Percentiles rank a stretch among this genome's conserved stretches.
Conservation (phyloP, 257 asterid species). For the Petunia secreta region DNA sequence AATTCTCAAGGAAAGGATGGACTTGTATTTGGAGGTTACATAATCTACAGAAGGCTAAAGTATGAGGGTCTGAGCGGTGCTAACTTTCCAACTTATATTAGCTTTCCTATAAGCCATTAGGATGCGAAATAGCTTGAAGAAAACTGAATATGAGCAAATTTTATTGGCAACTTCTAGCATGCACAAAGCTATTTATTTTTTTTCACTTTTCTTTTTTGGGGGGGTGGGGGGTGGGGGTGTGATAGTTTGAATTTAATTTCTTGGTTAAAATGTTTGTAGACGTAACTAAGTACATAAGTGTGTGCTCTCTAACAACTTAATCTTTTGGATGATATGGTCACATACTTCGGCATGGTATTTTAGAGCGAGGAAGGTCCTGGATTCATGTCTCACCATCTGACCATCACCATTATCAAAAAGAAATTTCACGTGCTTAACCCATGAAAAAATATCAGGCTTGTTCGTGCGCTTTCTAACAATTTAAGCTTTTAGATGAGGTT, state of each 20-base stretch:
- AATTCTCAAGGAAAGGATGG: not conserved
- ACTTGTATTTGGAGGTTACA: not conserved
- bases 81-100: not conserved
- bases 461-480: too few relatives aligned
- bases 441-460: too few relatives aligned
- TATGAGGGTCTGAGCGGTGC: not conserved
- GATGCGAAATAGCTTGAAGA: not conserved
- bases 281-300: too few relatives aligned
- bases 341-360: too few relatives aligned
- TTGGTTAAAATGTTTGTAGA: not conserved
- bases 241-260: not conserved
- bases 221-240: too few relatives aligned
- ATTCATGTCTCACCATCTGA: too few relatives aligned
- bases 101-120: conserved; percentile 9
- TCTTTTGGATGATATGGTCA: too few relatives aligned
- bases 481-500: too few relatives aligned
- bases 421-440: too few relatives aligned
- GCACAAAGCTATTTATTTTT: not conserved
- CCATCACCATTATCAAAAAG: too few relatives aligned
- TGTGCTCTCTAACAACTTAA: too few relatives aligned
- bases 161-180: not conserved
- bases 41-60: conserved; percentile 8
- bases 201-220: not conserved
- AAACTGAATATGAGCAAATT: not conserved
- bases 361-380: too few relatives aligned